Base-by-base conservation (phyloP, 2,329 filamentous ascomycete species). In the Clonostachys rhizophaga region DNA sequence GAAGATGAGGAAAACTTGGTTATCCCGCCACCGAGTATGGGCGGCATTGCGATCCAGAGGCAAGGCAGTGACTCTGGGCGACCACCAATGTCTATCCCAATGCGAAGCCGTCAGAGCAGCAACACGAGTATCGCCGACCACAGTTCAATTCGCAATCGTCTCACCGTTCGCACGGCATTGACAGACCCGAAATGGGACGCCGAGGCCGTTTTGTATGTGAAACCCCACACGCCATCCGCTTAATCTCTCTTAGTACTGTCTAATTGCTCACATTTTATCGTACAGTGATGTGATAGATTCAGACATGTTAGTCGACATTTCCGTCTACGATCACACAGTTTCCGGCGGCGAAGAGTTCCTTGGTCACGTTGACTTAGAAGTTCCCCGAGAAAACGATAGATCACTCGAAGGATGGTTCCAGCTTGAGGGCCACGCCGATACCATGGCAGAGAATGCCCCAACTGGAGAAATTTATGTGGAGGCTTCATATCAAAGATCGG, bases 81-180 rank as follows among this genome's bases (percentile, higher is more conserved):
- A 45, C 81, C 89, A 6, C 64, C 91, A 14, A 92, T 96, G 84
- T 89, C 91, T 34, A 97, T 99, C 54, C 94, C 94, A 2, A 96
- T 97, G 90, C 86, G 87, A 59, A 97, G 91, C 65, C 85, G 94
- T 47, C 94, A 97, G 64, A 97, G 92, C 70, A 97, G 92, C 71
- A 91, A 92, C 69, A 96, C 91, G 47, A 95, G 92, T 60, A 75
- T 86, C 14, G 78, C 80, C 35, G 89, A 95, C 34, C 76, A 77
- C 55, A 75, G 69, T 53, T 74, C 74, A 2, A 78, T 81, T 57
- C 73, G 77, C 36, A 84, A 83, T 55, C 24, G 24, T 30, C 24
- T 30, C 8, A 30, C 24, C 24, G 24, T 18, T 39, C 80, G 83
- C 46, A 75, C 81, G 47, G 75, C 63, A 5, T 78, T 91, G 50